These are phyloP conservation scores for Skeletonema marinoi DNA, from an alignment of 108 stramenopile genomes.

Conservation along the genomic window DNA sequence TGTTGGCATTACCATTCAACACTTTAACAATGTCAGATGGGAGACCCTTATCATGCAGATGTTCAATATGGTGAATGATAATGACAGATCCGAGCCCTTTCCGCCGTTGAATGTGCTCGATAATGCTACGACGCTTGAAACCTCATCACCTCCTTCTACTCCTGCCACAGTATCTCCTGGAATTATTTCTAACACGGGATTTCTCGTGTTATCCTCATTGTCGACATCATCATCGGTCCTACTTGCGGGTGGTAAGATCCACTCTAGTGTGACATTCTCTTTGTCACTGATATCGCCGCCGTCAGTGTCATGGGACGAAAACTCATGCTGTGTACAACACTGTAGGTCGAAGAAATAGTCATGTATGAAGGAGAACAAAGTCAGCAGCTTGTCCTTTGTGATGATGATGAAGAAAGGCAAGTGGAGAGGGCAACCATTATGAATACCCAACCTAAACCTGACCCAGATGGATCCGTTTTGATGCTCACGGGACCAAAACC, in stretches of 20 bases:
- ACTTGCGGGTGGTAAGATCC: too few species aligned
- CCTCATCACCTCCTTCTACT: background rate
- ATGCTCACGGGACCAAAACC: too few species aligned
- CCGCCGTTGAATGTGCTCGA: slow-evolving; percentile 35
- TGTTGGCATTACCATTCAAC: too few species aligned
- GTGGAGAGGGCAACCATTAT: too few species aligned
- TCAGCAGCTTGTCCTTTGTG: background rate
- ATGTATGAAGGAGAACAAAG: background rate
- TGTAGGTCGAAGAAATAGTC: background rate
- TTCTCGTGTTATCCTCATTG: background rate
- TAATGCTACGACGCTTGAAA: background rate
- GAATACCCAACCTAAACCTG: too few species aligned
- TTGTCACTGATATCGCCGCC: too few species aligned
- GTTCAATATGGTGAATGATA: slow-evolving; percentile 41
- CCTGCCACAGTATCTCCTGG: background rate
- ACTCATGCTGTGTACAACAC: too few species aligned
- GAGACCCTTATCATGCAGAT: background rate
- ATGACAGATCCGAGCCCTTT: slow-evolving; percentile 34
- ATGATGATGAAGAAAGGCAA: background rate
- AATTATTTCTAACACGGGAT: background rate
- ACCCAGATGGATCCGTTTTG: too few species aligned
- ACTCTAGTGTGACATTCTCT: too few species aligned
- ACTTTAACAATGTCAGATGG: slow-evolving; percentile 28
- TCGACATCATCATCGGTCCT: background rate
- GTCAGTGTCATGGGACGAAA: too few species aligned